Conservation (phyloP, 192 early-diverging fungal species). For the Rhizophagus clarus region DNA sequence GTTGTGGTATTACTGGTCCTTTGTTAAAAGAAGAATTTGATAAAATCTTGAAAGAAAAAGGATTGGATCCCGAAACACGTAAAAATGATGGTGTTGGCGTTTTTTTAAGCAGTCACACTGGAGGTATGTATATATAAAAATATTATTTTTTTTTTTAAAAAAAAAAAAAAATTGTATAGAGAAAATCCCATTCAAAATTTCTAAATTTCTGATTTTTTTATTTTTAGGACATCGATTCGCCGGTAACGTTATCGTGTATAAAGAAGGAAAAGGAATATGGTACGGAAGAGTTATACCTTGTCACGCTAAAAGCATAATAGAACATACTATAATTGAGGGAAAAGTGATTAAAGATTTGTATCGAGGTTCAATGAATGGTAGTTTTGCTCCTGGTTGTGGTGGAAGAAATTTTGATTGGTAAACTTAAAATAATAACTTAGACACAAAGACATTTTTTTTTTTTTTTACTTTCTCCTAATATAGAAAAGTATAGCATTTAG, state of each 20-base stretch:
- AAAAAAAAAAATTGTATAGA: too few relatives aligned
- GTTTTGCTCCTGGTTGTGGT: constrained; percentile 41
- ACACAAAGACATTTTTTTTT: too few relatives aligned
- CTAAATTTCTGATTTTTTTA: neutral
- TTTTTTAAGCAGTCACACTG: constrained; percentile 56
- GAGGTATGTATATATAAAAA: constrained; percentile 36
- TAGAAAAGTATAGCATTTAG: too few relatives aligned
- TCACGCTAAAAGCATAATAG: constrained; percentile 53
- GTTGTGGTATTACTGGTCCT: constrained; percentile 55
- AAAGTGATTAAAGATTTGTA: constrained; percentile 57
- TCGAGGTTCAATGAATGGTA: constrained; percentile 55
- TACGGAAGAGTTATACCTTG: constrained; percentile 59
- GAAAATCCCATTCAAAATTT: too few relatives aligned
- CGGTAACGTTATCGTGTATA: constrained; percentile 59
- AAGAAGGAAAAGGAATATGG: constrained; percentile 56
- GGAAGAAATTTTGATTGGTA: constrained; percentile 16
- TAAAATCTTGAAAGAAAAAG: constrained; percentile 44
- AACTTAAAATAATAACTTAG: neutral
- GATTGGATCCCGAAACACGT: constrained; percentile 41
- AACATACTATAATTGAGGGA: constrained; percentile 46
- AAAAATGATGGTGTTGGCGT: constrained; percentile 35
- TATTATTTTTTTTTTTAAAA: neutral
- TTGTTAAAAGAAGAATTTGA: constrained; percentile 54
- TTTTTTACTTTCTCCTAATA: too few relatives aligned
- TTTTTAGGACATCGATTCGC: constrained; percentile 59